Conservation (phyloP, 139 green algal species). For the Auxenochlorella protothecoides region DNA sequence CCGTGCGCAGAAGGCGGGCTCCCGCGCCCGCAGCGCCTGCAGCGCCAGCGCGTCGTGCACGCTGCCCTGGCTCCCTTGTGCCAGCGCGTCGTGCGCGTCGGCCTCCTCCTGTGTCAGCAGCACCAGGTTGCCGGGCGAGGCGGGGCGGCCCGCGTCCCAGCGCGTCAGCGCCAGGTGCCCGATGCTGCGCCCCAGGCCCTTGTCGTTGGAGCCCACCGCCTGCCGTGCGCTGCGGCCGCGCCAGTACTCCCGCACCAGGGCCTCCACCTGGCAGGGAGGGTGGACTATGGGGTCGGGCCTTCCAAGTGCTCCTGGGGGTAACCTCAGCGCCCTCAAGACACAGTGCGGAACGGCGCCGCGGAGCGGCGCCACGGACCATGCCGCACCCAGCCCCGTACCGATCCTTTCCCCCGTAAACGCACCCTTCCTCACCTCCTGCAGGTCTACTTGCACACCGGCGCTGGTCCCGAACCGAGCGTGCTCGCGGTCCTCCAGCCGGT, state of each 20-base stretch:
- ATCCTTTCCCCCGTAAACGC: background rate
- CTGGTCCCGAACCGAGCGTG: conserved; percentile 28
- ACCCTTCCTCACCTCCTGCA: conserved; percentile 32
- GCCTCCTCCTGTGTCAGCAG: conserved; percentile 72
- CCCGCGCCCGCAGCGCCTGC: background rate
- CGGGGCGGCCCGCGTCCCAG: conserved; percentile 31
- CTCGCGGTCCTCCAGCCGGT: conserved; percentile 68
- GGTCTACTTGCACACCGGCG: conserved; percentile 30
- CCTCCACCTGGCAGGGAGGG: conserved; percentile 17
- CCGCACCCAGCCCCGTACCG: too few relatives aligned
- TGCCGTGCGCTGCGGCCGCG: conserved; percentile 3
- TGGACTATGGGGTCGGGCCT: background rate
- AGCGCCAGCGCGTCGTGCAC: conserved; percentile 35
- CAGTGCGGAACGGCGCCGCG: too few relatives aligned
- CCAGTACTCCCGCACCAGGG: conserved; percentile 34
- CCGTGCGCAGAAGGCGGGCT: background rate
- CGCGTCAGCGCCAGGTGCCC: conserved; percentile 57
- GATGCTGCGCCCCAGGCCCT: conserved; percentile 53
- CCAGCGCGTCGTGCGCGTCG: conserved; percentile 45
- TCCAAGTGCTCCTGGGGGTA: too few relatives aligned
- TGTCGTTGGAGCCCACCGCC: conserved; percentile 34
- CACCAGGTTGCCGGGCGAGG: conserved; percentile 80
- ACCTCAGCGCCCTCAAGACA: too few relatives aligned
- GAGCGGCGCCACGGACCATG: too few relatives aligned
- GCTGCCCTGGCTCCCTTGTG: too few relatives aligned